Percentiles rank a stretch among this genome's conserved stretches.
These are phyloP conservation scores for Botryotinia convoluta DNA, from an alignment of 2,329 filamentous ascomycete species.

Conservation along the genomic window DNA sequence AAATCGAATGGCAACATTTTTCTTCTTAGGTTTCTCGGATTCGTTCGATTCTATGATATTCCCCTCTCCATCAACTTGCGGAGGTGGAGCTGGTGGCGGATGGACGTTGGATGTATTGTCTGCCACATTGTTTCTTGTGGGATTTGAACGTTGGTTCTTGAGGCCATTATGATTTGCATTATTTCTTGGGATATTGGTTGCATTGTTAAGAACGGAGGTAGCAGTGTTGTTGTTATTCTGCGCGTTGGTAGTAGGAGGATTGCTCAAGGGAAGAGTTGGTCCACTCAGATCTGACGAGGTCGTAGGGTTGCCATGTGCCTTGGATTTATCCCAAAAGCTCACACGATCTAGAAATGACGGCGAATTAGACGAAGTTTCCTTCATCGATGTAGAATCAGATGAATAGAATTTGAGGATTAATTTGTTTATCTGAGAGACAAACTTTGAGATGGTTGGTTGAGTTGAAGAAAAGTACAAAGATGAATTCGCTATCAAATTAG, in stretches of 20 bases:
- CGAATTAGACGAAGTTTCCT: constrained; percentile 54
- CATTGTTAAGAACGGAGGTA: constrained; percentile 27
- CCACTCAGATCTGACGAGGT: constrained; percentile 40
- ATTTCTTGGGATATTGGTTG: constrained; percentile 29
- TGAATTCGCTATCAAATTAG: not conserved
- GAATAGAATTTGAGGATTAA: not conserved
- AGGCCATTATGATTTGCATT: constrained; percentile 29
- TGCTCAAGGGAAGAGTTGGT: constrained; percentile 43
- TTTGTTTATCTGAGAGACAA: not conserved
- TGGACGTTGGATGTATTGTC: constrained; percentile 39
- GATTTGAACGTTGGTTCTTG: constrained; percentile 33
- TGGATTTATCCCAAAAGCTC: constrained; percentile 53
- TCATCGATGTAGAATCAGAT: constrained; percentile 51
- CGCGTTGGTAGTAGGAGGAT: constrained; percentile 30
- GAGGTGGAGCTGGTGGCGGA: constrained; percentile 45
- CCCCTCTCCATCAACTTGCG: constrained; percentile 55
- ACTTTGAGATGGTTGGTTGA: not conserved
- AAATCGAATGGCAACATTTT: constrained; percentile 36
- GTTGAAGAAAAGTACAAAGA: not conserved
- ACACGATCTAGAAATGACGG: constrained; percentile 53
- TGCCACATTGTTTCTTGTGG: constrained; percentile 37
- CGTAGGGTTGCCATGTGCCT: constrained; percentile 52
- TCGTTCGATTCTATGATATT: constrained; percentile 49
- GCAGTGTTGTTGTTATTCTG: constrained; percentile 27
- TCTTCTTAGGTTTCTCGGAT: constrained; percentile 30